Evolutionary conservation across 768 basidiomycete species (phyloP), one percentile per base, ranked within the genome.

Genomic region (Termitomyces sp.): DNA sequence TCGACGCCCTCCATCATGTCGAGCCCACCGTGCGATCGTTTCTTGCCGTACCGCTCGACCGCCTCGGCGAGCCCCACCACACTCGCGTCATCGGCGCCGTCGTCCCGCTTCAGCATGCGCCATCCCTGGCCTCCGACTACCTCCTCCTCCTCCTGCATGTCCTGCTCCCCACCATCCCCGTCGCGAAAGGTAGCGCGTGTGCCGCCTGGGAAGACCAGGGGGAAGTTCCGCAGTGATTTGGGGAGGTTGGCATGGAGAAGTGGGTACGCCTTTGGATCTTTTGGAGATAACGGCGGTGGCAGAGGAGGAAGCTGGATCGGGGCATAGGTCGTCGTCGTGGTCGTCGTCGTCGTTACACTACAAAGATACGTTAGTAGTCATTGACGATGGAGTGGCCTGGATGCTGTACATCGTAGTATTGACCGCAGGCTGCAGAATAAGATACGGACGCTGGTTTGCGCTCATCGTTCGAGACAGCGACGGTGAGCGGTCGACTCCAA

Each of bases 301-400:
- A 93, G 71, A 8, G 86, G 72, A 1, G 91, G 91, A 2, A 94
- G 69, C 39, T 83, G 86, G 60, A 94, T 91, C n/a, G 91, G 91
- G 54, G 91, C 87, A 73, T 94, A 92, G 11, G 87, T 84, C 2
- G 92, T 94, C 1, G 91, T 94, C 2, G 92, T 94, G 0, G 89
- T 91, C 1, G 92, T 94, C n/a, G 89, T 93, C 48, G 91, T 94
- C 63, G 91, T 87, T 64, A 94, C 89, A 53, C 91, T 94, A 66
- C 16, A 27, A 37, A 62, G 41, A 17, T 14, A 60, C 57, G 58
- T 61, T 49, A 55, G 9, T 30, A 16, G 44, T 21, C 12, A 46
- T 28, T 1, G 17, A 1, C 4, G 10, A 43, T 23, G 30, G 8
- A 16, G 1, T 14, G 12, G 1, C 9, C n/a, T 2, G 23, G 16